A percentile compares a stretch with the other conserved stretches of the same genome.
phyloP scores from a whole-genome alignment of 2,329 filamentous ascomycete genomes.

The Atkinsonella hypoxylon region DNA sequence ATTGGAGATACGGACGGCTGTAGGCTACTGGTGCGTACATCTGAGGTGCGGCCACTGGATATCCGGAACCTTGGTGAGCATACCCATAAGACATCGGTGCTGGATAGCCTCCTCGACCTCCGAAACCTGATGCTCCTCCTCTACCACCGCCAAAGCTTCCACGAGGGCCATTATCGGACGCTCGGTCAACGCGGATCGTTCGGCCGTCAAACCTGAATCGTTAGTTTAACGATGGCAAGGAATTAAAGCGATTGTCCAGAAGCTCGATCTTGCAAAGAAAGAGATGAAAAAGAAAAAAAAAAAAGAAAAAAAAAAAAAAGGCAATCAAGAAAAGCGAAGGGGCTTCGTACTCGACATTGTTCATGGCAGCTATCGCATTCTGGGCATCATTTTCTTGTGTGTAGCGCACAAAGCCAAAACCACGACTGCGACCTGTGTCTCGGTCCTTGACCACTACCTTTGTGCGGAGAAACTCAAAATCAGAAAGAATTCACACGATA shows the following conservation, averaged over 20 bases:
- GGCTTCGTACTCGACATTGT: slow-evolving; percentile 70
- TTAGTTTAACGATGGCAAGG: slow-evolving; percentile 2
- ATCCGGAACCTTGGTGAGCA: slow-evolving; percentile 25
- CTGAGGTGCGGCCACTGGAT: slow-evolving; percentile 21
- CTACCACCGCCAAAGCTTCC: slow-evolving; percentile 28
- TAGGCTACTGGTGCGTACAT: slow-evolving; percentile 26
- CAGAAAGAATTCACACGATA: slow-evolving; percentile 11
- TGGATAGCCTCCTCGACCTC: slow-evolving; percentile 34
- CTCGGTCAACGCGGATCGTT: slow-evolving; percentile 89
- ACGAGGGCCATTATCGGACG: slow-evolving; percentile 64
- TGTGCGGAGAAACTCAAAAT: slow-evolving; percentile 8
- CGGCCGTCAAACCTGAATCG: slow-evolving; percentile 74
- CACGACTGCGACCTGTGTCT: slow-evolving; percentile 90
- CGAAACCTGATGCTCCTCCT: slow-evolving; percentile 28
- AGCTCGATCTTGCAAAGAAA: background rate
- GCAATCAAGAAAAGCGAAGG: slow-evolving; percentile 8
- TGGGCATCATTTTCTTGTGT: slow-evolving; percentile 64
- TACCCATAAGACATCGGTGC: slow-evolving; percentile 25
- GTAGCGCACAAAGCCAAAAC: slow-evolving; percentile 95
- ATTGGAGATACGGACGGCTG: slow-evolving; percentile 25
- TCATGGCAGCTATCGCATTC: slow-evolving; percentile 66
- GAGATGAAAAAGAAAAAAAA: background rate
- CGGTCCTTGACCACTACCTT: slow-evolving; percentile 97
- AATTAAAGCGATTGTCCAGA: background rate
- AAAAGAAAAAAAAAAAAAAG: background rate